Conservation (phyloP, 139 green algal genomes). For the Coelastrella sp. region DNA sequence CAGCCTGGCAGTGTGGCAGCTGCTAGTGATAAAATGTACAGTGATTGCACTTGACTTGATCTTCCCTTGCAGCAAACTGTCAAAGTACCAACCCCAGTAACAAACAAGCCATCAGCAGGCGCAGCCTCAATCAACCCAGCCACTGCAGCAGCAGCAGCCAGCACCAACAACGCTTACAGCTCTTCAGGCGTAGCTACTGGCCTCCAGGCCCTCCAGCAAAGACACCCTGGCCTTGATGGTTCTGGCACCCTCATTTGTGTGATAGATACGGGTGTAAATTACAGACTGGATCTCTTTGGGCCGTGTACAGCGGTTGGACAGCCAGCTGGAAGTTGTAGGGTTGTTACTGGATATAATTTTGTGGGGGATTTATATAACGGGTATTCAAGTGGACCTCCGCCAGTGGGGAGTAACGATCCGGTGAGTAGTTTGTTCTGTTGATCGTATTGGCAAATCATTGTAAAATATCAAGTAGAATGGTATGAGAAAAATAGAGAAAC, state of each 20-base stretch:
- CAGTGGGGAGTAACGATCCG: neutral
- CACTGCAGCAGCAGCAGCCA: neutral
- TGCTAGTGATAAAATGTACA: neutral
- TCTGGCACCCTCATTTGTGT: neutral
- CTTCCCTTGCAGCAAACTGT: neutral
- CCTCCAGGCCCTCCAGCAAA: neutral
- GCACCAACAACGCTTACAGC: neutral
- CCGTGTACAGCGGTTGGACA: neutral
- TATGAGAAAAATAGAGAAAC: too few species aligned
- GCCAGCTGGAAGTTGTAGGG: neutral
- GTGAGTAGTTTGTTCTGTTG: neutral
- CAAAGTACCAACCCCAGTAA: neutral
- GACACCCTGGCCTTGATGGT: neutral
- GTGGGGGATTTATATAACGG: constrained; percentile 16
- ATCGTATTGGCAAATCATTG: too few species aligned
- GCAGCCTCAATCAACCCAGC: too few species aligned
- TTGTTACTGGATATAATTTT: constrained; percentile 32
- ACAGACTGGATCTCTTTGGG: neutral
- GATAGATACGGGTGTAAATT: constrained; percentile 24
- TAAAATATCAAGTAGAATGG: too few species aligned
- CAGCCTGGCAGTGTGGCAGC: too few species aligned
- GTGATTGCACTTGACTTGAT: neutral
- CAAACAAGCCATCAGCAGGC: neutral
- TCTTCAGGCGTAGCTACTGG: neutral
- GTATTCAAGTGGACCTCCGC: neutral